These are phyloP conservation scores for Grifola frondosa DNA, from an alignment of 1,284 basidiomycete genomes.

Conservation along the genomic window DNA sequence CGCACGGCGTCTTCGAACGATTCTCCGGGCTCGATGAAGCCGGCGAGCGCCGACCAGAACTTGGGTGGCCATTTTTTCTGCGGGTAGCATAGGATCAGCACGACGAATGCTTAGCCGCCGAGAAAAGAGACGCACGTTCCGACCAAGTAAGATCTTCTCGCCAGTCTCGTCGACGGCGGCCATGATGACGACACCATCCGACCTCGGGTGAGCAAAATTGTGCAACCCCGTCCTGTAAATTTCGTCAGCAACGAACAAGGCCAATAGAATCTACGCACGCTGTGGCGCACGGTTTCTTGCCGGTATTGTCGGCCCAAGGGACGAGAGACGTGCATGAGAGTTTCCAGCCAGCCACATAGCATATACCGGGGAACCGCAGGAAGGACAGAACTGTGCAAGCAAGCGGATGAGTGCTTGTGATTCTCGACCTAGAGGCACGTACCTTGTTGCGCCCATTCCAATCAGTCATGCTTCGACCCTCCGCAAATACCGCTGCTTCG, in stretches of 20 bases:
- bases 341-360: conserved; percentile 97
- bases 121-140: conserved; percentile 58
- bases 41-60: conserved; percentile 87
- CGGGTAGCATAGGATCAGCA: conserved; percentile 4
- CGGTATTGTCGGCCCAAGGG: conserved; percentile 66
- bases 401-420: conserved; percentile 9
- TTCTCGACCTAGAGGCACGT: conserved; percentile 13
- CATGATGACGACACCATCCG: conserved; percentile 93
- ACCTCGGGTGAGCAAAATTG: conserved; percentile 87
- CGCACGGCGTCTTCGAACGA: conserved; percentile 92
- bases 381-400: conserved; percentile 79
- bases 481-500: conserved; percentile 74
- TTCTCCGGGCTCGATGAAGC: conserved; percentile 93
- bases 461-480: conserved; percentile 79
- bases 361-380: conserved; percentile 81
- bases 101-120: not conserved
- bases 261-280: conserved; percentile 43
- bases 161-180: conserved; percentile 77
- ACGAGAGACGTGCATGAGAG: conserved; percentile 74
- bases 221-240: conserved; percentile 78
- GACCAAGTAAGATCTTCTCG: conserved; percentile 83
- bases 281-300: conserved; percentile 65
- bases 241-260: conserved; percentile 4
- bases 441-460: conserved; percentile 89
- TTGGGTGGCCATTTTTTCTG: conserved; percentile 68